These are phyloP conservation scores for Achlya hypogyna DNA, from an alignment of 352 stramenopile genomes.

Conservation along the genomic window DNA sequence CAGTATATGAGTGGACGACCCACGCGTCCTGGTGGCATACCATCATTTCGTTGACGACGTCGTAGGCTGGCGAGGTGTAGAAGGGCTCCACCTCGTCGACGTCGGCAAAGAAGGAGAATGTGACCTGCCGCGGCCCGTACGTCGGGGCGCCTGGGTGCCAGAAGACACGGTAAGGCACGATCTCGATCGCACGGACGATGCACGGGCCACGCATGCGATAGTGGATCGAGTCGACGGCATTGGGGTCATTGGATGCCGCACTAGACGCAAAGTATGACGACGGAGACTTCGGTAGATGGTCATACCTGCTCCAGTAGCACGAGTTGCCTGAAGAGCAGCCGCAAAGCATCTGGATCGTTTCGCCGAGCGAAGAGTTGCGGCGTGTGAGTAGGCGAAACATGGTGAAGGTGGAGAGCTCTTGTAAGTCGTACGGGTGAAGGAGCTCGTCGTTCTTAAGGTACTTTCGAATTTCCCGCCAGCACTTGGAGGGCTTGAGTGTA, in stretches of 20 bases:
- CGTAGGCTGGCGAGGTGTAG: conserved; percentile 8
- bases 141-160: conserved; percentile 65
- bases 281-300: neutral
- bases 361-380: conserved; percentile 14
- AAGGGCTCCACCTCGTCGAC: neutral
- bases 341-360: conserved; percentile 32
- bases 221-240: conserved; percentile 56
- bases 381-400: conserved; percentile 24
- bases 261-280: conserved; percentile 22
- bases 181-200: conserved; percentile 37
- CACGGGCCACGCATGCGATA: conserved; percentile 38
- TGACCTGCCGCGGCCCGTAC: conserved; percentile 49
- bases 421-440: conserved; percentile 26
- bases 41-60: conserved; percentile 21
- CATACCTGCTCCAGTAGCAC: conserved; percentile 79
- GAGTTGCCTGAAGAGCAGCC: conserved; percentile 44
- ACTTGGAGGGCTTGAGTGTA: conserved; percentile 16
- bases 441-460: conserved; percentile 26
- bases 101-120: conserved; percentile 47
- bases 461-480: conserved; percentile 17
- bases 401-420: conserved; percentile 31
- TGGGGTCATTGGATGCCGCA: conserved; percentile 47
- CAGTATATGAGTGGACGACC: neutral
- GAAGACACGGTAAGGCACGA: conserved; percentile 70
- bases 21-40: neutral